Evolutionary conservation across 2,329 filamentous ascomycete genomes (phyloP), one percentile per base, ranked within the genome.

Genomic region (Ascosphaera apis): DNA sequence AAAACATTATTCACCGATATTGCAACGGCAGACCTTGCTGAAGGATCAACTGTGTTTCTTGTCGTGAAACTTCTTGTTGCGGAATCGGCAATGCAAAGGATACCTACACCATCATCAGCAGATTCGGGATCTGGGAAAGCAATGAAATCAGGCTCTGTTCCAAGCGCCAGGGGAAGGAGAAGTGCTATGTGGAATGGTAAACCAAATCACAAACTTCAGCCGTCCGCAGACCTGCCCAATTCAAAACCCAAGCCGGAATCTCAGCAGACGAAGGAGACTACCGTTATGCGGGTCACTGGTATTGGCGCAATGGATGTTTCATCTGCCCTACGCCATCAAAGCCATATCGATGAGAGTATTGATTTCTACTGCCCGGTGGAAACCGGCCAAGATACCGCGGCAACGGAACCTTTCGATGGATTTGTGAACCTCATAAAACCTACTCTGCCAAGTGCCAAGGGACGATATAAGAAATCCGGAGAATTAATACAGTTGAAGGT

Each of bases 1-100:
- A 81, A 77, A 48, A 91, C 83, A 0, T 63, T 98, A 2, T 93
- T 95, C 45, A 75, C 81, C 2, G 83, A 95, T 47, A 61, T 98
- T 13, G 81, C 74, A 28, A 69, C 79, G 1, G 67, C 73, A 34
- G 84, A 93, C 47, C 62, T 76, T 38, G 69, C 69, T n/a, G 66
- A 72, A 44, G 64, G 61, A 8, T 69, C 70, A 3, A 76, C 82
- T 36, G 57, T 95, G 15, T 93, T 79, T 50, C 64, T 98, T 1
- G 73, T 93, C 3, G 76, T 88, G 43, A 82, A 79, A 46, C 69
- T 93, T 5, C 66, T 82, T 34, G 67, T 72, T 2, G 62, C 64
- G 34, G 68, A 71, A 47, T 28, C 25, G 13, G 25, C 25, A 8
- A 55, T 57, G 13, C 47, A 53, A 13, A 53, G 53, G 17, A 41